Conservation (phyloP, 1,284 basidiomycete genomes). For the Ustilago loliicola region DNA sequence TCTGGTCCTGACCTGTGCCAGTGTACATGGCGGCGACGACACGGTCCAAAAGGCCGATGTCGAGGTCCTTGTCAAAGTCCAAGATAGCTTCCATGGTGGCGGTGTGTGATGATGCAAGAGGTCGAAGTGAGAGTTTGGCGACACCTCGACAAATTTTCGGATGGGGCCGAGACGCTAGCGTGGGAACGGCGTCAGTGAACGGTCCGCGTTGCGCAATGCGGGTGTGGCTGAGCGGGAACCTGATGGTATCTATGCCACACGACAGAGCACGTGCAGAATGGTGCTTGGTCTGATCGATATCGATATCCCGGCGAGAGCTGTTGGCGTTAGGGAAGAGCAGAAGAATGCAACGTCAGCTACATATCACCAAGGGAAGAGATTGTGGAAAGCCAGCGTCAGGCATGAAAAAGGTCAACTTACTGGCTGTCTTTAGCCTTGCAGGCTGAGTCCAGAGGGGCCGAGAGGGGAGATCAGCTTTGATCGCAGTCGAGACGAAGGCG, state of each 20-base stretch:
- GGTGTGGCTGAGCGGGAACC: background rate
- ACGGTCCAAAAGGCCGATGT: constrained; percentile 67
- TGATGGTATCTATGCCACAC: constrained; percentile 6
- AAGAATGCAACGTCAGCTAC: background rate
- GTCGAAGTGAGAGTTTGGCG: background rate
- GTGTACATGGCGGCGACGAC: constrained; percentile 68
- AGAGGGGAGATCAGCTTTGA: background rate
- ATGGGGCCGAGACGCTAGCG: background rate
- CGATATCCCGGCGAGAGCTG: background rate
- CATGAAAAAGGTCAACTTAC: background rate
- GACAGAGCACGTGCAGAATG: constrained; percentile 16
- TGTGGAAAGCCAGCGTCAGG: background rate
- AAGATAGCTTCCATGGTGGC: constrained; percentile 62
- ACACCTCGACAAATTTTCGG: too few species aligned
- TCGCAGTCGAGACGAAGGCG: background rate
- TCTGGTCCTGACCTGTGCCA: constrained; percentile 62
- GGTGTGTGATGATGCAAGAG: background rate
- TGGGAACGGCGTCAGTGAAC: constrained; percentile 12
- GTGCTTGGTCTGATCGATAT: constrained; percentile 3
- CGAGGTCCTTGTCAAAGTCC: constrained; percentile 68
- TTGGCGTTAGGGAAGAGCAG: background rate
- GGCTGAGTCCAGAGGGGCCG: background rate
- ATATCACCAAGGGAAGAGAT: background rate
- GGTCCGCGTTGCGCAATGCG: background rate
- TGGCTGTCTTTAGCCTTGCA: background rate